Evolutionary conservation across 2,329 filamentous ascomycete species (phyloP).

Genomic region (Neofusicoccum sp.): DNA sequence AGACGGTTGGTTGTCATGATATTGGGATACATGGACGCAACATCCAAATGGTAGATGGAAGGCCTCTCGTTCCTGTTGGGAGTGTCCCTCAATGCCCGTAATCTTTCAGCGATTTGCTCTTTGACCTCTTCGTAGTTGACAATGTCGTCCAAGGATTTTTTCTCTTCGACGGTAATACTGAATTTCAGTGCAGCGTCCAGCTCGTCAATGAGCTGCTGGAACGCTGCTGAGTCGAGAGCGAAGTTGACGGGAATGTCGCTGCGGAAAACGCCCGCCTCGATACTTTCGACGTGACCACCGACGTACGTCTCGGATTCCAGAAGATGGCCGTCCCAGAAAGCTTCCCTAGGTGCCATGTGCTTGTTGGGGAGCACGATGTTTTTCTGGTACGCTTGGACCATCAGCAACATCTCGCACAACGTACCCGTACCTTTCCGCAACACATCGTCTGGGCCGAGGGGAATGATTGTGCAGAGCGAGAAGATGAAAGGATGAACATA

Average conservation of each 20-base stretch:
- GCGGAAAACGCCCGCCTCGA: slow-evolving; percentile 94
- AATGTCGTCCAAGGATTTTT: slow-evolving; percentile 52
- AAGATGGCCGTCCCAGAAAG: slow-evolving; percentile 95
- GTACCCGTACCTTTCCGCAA: slow-evolving; percentile 95
- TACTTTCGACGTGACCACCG: slow-evolving; percentile 97
- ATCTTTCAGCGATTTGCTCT: slow-evolving; percentile 69
- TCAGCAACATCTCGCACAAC: slow-evolving; percentile 98
- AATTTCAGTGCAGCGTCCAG: slow-evolving; percentile 88
- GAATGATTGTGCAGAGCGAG: slow-evolving; percentile 94
- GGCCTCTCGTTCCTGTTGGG: slow-evolving; percentile 83
- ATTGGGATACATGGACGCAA: slow-evolving; percentile 99
- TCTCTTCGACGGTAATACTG: slow-evolving; percentile 58
- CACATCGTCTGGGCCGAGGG: slow-evolving; percentile 87
- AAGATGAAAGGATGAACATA: slow-evolving; percentile 99
- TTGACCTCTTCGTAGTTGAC: slow-evolving; percentile 63
- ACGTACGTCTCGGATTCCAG: slow-evolving; percentile 98
- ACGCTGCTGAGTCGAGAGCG: slow-evolving; percentile 78
- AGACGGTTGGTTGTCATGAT: slow-evolving; percentile 99
- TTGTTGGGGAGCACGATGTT: slow-evolving; percentile 95
- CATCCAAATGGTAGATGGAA: slow-evolving; percentile 95
- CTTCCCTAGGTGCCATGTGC: slow-evolving; percentile 83
- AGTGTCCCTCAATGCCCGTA: slow-evolving; percentile 72
- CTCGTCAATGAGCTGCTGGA: slow-evolving; percentile 84
- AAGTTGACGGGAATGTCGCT: slow-evolving; percentile 96
- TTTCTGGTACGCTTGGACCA: slow-evolving; percentile 95